A percentile compares a stretch with the other conserved stretches of the same genome.
phyloP scores from a whole-genome alignment of 345 rosid genomes.

The Trapa bicornis region DNA sequence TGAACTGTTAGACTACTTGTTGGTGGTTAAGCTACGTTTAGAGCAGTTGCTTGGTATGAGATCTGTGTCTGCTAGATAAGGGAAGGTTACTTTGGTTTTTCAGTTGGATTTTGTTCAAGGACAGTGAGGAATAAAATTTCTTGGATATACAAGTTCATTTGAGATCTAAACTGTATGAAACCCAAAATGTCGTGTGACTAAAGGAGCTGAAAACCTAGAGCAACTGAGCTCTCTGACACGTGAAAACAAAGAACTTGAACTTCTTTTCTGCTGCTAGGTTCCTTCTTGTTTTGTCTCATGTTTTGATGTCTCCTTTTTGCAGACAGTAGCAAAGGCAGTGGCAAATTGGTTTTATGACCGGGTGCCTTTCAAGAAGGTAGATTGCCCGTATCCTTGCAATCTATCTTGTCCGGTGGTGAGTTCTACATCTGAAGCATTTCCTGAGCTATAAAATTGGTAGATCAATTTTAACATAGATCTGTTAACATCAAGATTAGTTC shows the following conservation, averaged over 20 bases:
- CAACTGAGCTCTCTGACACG: neutral
- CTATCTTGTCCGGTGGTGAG: conserved; percentile 64
- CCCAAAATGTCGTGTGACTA: neutral
- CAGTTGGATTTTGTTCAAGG: no score
- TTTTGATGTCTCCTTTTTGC: conserved; percentile 23
- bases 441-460: conserved; percentile 24
- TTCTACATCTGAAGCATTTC: conserved; percentile 23
- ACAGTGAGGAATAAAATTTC: no score
- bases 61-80: no score
- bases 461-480: neutral
- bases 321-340: conserved; percentile 76
- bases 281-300: neutral
- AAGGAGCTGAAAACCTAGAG: no score
- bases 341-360: conserved; percentile 87
- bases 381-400: conserved; percentile 95
- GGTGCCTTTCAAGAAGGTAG: conserved; percentile 56
- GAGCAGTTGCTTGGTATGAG: no score
- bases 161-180: neutral
- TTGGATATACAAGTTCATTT: no score
- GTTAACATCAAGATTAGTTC: neutral
- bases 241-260: neutral
- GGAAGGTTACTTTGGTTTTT: no score
- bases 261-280: neutral
- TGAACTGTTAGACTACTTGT: neutral
- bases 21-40: no score